Evolutionary conservation across 2,329 filamentous ascomycete species (phyloP).

Genomic region (Fusarium annulatum): DNA sequence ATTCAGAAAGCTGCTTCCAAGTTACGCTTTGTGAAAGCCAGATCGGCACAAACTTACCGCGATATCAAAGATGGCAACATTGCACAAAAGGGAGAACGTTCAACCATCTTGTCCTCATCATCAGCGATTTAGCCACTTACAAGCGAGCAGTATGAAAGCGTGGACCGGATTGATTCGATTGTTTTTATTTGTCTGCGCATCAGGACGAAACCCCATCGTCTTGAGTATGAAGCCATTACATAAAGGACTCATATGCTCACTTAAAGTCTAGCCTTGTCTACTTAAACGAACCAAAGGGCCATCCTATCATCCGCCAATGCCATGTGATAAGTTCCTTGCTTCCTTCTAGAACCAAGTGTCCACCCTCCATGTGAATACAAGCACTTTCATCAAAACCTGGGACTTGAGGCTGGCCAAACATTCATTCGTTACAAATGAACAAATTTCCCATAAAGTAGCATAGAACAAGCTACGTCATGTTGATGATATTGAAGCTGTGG

Average conservation of each 20-base stretch:
- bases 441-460: not conserved
- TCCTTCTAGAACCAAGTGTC: not conserved
- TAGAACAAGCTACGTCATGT: not conserved
- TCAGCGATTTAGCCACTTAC: not conserved
- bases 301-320: not conserved
- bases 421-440: not conserved
- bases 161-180: not conserved
- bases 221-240: not conserved
- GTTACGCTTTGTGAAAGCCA: not conserved
- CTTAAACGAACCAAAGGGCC: not conserved
- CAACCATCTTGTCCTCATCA: not conserved
- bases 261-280: not conserved
- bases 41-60: not conserved
- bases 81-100: not conserved
- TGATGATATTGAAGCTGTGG: not conserved
- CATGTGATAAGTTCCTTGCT: not conserved
- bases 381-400: not conserved
- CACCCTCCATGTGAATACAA: not conserved
- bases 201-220: not conserved
- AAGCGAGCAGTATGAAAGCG: accelerated
- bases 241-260: not conserved
- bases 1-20: not conserved
- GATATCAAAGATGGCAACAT: not conserved
- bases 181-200: not conserved
- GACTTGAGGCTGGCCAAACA: not conserved